phyloP scores from a whole-genome alignment of 371 early-diverging fungal genomes.

The Caulochytrium protostelioides region DNA sequence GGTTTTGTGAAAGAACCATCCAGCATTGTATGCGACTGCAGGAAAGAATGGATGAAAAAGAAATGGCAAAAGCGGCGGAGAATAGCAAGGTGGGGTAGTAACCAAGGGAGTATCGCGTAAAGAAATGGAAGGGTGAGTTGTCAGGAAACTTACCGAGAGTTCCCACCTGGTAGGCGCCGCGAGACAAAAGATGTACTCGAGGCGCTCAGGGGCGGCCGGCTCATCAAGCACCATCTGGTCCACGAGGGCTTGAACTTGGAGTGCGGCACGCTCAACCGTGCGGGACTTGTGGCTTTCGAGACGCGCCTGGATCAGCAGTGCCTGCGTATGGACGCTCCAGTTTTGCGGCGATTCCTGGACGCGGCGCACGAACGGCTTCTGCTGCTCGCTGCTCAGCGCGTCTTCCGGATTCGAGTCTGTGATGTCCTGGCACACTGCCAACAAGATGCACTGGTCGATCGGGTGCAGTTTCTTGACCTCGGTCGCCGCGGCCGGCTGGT shows the following conservation, averaged over 20 bases:
- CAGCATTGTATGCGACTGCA: no score
- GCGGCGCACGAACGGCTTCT: constrained; percentile 73
- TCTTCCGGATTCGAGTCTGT: constrained; percentile 79
- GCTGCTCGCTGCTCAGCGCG: constrained; percentile 77
- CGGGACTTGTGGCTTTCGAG: constrained; percentile 66
- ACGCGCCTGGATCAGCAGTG: constrained; percentile 62
- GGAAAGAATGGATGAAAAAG: neutral
- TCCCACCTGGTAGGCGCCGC: constrained; percentile 79
- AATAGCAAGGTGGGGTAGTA: neutral
- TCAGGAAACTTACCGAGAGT: constrained; percentile 35
- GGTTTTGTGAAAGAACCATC: no score
- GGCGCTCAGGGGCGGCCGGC: constrained; percentile 50
- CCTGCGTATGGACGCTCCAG: constrained; percentile 93
- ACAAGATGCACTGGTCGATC: constrained; percentile 69
- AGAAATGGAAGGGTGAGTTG: no score
- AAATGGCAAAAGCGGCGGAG: neutral
- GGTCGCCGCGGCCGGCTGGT: constrained; percentile 6
- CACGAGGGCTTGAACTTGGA: constrained; percentile 82
- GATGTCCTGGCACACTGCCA: constrained; percentile 62
- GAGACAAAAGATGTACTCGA: constrained; percentile 54
- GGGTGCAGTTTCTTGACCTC: constrained; percentile 26
- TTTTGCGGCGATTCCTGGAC: constrained; percentile 80
- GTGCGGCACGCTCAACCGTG: constrained; percentile 69
- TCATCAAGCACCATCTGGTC: constrained; percentile 65
- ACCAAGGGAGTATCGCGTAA: no score